A percentile compares a stretch with the other conserved stretches of the same genome.
phyloP scores from a whole-genome alignment of 2,329 filamentous ascomycete genomes.

The Blastomyces parvus region DNA sequence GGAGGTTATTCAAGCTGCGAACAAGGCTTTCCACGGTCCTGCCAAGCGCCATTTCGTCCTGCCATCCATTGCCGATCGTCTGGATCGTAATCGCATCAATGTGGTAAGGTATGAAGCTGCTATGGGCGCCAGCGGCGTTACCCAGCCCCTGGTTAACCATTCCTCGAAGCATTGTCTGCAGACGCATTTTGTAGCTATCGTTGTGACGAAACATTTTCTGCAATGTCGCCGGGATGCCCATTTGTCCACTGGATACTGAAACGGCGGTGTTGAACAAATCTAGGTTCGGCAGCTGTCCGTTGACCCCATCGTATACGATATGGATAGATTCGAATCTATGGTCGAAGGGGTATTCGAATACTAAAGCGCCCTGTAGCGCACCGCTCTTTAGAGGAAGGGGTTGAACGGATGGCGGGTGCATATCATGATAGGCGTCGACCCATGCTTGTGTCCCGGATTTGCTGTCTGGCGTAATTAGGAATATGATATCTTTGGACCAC shows the following conservation, averaged over 20 bases:
- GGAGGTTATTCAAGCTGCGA: conserved; percentile 85
- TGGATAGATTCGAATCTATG: conserved; percentile 79
- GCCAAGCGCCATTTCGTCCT: conserved; percentile 95
- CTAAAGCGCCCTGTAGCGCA: conserved; percentile 81
- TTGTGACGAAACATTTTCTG: conserved; percentile 76
- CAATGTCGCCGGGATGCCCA: conserved; percentile 74
- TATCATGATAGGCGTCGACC: conserved; percentile 95
- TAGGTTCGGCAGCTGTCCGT: conserved; percentile 89
- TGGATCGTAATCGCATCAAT: conserved; percentile 92
- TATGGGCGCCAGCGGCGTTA: conserved; percentile 81
- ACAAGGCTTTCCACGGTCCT: conserved; percentile 83
- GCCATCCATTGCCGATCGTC: conserved; percentile 83
- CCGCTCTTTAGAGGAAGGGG: conserved; percentile 83
- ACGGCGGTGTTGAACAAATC: conserved; percentile 93
- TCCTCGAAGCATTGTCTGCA: conserved; percentile 80
- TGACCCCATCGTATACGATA: conserved; percentile 88
- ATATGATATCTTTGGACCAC: conserved; percentile 98
- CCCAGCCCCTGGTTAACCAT: conserved; percentile 90
- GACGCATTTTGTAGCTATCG: conserved; percentile 68
- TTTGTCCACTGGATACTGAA: conserved; percentile 77
- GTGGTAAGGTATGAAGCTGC: conserved; percentile 94
- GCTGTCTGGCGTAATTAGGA: conserved; percentile 81
- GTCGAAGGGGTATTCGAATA: conserved; percentile 84
- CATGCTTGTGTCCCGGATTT: conserved; percentile 86
- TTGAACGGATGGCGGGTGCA: conserved; percentile 62